Evolutionary conservation across 148 eudicot genomes (phyloP).

Genomic region (Persicaria tinctoria): DNA sequence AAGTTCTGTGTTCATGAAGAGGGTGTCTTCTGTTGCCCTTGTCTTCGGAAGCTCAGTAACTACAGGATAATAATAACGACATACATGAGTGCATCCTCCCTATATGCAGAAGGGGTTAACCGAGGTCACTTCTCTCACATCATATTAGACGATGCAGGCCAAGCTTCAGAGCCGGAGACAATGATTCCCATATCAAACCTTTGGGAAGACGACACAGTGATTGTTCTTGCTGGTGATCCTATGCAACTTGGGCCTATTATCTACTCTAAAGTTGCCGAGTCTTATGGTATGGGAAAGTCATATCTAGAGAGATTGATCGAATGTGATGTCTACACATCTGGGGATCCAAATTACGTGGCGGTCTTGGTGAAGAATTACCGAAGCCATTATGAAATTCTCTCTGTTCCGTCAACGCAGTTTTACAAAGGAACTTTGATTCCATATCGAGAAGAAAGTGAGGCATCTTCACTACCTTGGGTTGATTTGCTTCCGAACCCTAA

Average conservation of each 20-base stretch:
- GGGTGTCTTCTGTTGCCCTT: slow-evolving; percentile 48
- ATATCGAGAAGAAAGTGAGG: slow-evolving; percentile 27
- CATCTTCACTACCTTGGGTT: slow-evolving; percentile 28
- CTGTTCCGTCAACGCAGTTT: slow-evolving; percentile 70
- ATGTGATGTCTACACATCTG: slow-evolving; percentile 34
- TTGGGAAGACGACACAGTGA: slow-evolving; percentile 36
- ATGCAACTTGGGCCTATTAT: slow-evolving; percentile 87
- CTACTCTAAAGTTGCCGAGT: slow-evolving; percentile 55
- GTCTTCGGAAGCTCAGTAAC: slow-evolving; percentile 19
- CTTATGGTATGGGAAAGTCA: slow-evolving; percentile 57
- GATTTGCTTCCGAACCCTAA: slow-evolving; percentile 60
- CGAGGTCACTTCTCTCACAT: slow-evolving; percentile 73
- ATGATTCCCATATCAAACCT: slow-evolving; percentile 81
- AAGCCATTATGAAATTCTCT: slow-evolving; percentile 65
- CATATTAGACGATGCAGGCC: slow-evolving; percentile 92
- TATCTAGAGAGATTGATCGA: slow-evolving; percentile 69
- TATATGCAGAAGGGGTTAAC: slow-evolving; percentile 57
- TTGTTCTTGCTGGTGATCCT: slow-evolving; percentile 96
- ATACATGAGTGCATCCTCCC: slow-evolving; percentile 58
- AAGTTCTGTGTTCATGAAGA: slow-evolving; percentile 50
- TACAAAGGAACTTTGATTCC: slow-evolving; percentile 60
- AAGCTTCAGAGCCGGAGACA: slow-evolving; percentile 97
- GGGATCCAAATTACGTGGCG: slow-evolving; percentile 58
- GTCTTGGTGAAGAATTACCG: slow-evolving; percentile 66
- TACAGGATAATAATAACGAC: slow-evolving; percentile 68